Evolutionary conservation across 139 green algal genomes (phyloP), one percentile per base, ranked within the genome.

Genomic region (Closterium sp.): DNA sequence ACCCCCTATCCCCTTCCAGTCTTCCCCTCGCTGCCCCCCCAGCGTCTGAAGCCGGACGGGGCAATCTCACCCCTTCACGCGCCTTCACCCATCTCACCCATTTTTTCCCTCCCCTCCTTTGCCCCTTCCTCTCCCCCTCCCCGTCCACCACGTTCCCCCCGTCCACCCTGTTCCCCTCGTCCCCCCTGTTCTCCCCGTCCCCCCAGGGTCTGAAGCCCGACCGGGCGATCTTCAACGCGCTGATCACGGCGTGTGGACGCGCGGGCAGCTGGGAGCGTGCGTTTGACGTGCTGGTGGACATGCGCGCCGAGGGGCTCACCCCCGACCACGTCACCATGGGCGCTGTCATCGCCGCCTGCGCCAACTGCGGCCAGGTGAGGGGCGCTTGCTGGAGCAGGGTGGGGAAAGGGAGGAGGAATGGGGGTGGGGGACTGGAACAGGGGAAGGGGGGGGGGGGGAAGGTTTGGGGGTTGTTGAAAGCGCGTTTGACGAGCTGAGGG

Each of bases 281-380:
- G 34, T 93, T 94, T 84, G 89, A 93, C 84, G 33, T 91, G 36
- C 85, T 91, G n/a, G 84, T 30, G n/a, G 89, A 93, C 91, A 94
- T 94, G 91, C 33, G 23, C 28, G 19, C n/a, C 25, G 76, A 36
- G 25, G 84, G 84, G 16, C 31, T 94, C 33, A 36, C 38, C 0
- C 34, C 85, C 33, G 34, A 93, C 85, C 36, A 87, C 33, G 34
- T 91, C 69, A 94, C 91, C 33, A 35, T 93, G 33, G 64, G 84
- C 31, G 35, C 90, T 7, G 16, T 94, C 33, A 64, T 94, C 33
- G 36, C 94, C 85, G 91, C 91, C 84, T 94, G 91, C 83, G 85
- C 91, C n/a, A 43, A 87, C 16, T 34, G n/a, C 34, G 87, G 64
- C 34, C 83, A 93, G 84, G 91, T 93, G 85, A 25, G 43, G 38